These are phyloP conservation scores for Pulveroboletus sp. DNA, from an alignment of 1,284 basidiomycete species.

Conservation along the genomic window DNA sequence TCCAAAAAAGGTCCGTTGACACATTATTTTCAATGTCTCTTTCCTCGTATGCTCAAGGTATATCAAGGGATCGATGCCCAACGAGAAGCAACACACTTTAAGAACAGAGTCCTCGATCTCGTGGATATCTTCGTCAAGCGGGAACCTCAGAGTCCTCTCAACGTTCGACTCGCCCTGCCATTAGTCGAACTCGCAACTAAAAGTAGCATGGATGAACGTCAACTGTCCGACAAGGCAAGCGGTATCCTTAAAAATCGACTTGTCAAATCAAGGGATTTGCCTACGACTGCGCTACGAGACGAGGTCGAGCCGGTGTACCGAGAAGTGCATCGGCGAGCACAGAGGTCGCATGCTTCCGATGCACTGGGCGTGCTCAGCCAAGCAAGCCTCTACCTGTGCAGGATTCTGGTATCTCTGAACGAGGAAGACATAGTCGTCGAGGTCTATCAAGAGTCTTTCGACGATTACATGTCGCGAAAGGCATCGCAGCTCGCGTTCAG, in stretches of 20 bases:
- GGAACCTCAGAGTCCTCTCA: conserved; percentile 68
- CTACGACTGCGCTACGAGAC: conserved; percentile 36
- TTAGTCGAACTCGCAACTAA: conserved; percentile 73
- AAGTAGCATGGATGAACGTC: conserved; percentile 74
- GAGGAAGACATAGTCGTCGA: conserved; percentile 48
- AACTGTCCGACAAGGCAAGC: conserved; percentile 83
- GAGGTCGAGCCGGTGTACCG: conserved; percentile 54
- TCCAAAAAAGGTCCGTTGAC: conserved; percentile 58
- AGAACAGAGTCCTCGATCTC: conserved; percentile 91
- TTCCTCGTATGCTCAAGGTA: conserved; percentile 5
- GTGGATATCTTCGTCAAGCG: conserved; percentile 82
- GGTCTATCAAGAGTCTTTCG: conserved; percentile 69
- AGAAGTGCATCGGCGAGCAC: conserved; percentile 75
- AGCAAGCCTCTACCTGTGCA: conserved; percentile 74
- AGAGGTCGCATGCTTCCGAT: conserved; percentile 67
- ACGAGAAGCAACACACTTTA: conserved; percentile 89
- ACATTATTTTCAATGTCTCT: neutral
- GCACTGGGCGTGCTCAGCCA: conserved; percentile 63
- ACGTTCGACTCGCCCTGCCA: conserved; percentile 72
- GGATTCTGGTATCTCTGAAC: conserved; percentile 51
- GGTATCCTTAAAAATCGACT: conserved; percentile 78
- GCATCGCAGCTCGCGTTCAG: conserved; percentile 70
- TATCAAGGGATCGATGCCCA: conserved; percentile 61
- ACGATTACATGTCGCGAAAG: conserved; percentile 83
- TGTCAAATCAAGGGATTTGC: conserved; percentile 72